phyloP scores from a whole-genome alignment of 73 alveolate genomes.

The Paraurostyla sp. region DNA sequence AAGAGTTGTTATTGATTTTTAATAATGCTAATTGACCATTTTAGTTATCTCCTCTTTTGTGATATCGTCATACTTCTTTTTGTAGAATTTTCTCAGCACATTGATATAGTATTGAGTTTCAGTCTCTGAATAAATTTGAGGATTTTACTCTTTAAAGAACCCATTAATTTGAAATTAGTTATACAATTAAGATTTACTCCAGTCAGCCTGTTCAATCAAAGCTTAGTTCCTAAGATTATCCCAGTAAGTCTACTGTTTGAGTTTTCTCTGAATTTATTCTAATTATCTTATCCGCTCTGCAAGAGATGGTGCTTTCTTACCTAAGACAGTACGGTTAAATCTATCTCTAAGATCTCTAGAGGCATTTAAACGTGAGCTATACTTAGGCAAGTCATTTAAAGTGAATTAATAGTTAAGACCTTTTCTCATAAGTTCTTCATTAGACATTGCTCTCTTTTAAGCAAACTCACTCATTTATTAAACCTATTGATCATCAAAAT shows the following conservation, averaged over 20 bases:
- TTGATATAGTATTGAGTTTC: slow-evolving; percentile 12
- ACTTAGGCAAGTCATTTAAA: slow-evolving; percentile 33
- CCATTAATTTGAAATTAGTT: neutral
- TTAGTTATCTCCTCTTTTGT: neutral
- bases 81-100: neutral
- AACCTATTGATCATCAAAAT: slow-evolving; percentile 17
- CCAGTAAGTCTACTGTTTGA: slow-evolving; percentile 10
- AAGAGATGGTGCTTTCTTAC: slow-evolving; percentile 20
- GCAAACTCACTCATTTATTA: slow-evolving; percentile 20
- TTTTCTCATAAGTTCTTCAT: neutral
- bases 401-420: slow-evolving; percentile 42
- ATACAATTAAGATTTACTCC: slow-evolving; percentile 39
- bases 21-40: neutral
- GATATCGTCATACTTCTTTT: slow-evolving; percentile 1
- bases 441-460: slow-evolving; percentile 28
- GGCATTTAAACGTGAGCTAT: neutral
- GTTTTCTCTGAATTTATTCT: neutral
- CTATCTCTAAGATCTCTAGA: slow-evolving; percentile 25
- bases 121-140: slow-evolving; percentile 33
- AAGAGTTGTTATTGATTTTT: neutral
- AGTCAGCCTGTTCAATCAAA: slow-evolving; percentile 1
- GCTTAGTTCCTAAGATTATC: slow-evolving; percentile 22
- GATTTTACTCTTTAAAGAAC: neutral
- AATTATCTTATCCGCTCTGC: slow-evolving; percentile 43
- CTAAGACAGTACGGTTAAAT: slow-evolving; percentile 29